Conservation (phyloP, 1,284 basidiomycete species). For the Pseudozyma thailandica region DNA sequence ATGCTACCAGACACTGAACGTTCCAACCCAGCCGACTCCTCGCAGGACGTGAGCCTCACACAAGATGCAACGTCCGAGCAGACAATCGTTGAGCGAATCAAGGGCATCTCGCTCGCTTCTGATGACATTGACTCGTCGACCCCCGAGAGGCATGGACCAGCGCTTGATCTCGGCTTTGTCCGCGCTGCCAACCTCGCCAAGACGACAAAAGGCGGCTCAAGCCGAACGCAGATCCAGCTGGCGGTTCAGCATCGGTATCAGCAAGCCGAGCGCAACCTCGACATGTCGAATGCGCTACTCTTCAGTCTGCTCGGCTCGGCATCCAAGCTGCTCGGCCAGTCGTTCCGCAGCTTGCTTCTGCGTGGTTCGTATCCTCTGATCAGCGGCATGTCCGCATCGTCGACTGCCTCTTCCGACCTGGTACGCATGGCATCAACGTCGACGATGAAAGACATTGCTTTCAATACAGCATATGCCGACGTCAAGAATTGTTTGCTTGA, state of each 20-base stretch:
- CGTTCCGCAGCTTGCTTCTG: slow-evolving; percentile 52
- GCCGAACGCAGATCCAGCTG: background rate
- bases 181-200: slow-evolving; percentile 28
- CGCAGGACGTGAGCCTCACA: background rate
- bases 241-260: slow-evolving; percentile 10
- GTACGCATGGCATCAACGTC: slow-evolving; percentile 25
- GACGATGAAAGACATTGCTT: slow-evolving; percentile 47
- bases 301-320: slow-evolving; percentile 46
- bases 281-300: slow-evolving; percentile 33
- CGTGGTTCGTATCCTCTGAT: slow-evolving; percentile 57
- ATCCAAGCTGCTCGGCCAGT: slow-evolving; percentile 54
- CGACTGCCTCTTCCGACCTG: slow-evolving; percentile 8
- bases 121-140: slow-evolving; percentile 14
- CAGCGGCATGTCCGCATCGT: slow-evolving; percentile 43
- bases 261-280: slow-evolving; percentile 9
- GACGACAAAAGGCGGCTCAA: background rate
- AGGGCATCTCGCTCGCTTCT: slow-evolving; percentile 26
- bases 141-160: slow-evolving; percentile 35
- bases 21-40: too few relatives aligned
- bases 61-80: background rate
- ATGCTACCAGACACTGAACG: too few relatives aligned
- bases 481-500: slow-evolving; percentile 55
- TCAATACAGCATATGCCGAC: slow-evolving; percentile 56
- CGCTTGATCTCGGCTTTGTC: slow-evolving; percentile 49
- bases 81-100: slow-evolving; percentile 24